These are phyloP conservation scores for Oryza officinalis DNA, from an alignment of 176 grass and related monocot species.

Conservation along the genomic window DNA sequence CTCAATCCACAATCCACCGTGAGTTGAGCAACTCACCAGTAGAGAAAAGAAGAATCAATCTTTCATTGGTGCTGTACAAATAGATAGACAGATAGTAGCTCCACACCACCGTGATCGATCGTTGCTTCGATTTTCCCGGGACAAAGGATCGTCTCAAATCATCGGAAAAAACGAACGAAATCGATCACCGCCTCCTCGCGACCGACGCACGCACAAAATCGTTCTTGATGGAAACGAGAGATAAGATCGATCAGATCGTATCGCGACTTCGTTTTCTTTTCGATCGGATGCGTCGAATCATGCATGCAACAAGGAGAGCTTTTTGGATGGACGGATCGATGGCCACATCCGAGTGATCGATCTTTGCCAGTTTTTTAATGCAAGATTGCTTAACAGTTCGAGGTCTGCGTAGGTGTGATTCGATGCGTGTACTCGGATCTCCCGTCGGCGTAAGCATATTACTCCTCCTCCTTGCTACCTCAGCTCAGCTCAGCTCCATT, in stretches of 20 bases:
- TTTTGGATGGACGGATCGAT: neutral
- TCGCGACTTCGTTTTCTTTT: neutral
- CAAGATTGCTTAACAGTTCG: neutral
- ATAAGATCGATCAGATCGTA: constrained; percentile 9
- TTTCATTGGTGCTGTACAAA: too few relatives aligned
- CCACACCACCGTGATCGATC: too few relatives aligned
- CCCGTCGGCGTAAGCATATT: constrained; percentile 17
- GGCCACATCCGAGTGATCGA: neutral
- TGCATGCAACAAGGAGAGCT: neutral
- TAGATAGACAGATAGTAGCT: too few relatives aligned
- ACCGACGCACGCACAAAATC: too few relatives aligned
- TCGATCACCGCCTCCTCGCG: too few relatives aligned
- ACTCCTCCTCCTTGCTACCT: neutral
- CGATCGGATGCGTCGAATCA: neutral
- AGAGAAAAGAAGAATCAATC: too few relatives aligned
- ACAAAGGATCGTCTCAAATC: too few relatives aligned
- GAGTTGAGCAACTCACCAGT: too few relatives aligned
- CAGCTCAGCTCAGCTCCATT: neutral
- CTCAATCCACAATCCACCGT: too few relatives aligned
- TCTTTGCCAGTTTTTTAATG: neutral
- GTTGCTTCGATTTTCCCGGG: too few relatives aligned
- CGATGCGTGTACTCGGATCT: constrained; percentile 7
- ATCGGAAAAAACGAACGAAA: too few relatives aligned
- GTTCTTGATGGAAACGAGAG: too few relatives aligned
- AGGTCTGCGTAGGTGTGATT: constrained; percentile 8